phyloP scores from a whole-genome alignment of 225 moss, liverwort and hornwort genomes.

The Bryoerythrophyllum caledonicum region DNA sequence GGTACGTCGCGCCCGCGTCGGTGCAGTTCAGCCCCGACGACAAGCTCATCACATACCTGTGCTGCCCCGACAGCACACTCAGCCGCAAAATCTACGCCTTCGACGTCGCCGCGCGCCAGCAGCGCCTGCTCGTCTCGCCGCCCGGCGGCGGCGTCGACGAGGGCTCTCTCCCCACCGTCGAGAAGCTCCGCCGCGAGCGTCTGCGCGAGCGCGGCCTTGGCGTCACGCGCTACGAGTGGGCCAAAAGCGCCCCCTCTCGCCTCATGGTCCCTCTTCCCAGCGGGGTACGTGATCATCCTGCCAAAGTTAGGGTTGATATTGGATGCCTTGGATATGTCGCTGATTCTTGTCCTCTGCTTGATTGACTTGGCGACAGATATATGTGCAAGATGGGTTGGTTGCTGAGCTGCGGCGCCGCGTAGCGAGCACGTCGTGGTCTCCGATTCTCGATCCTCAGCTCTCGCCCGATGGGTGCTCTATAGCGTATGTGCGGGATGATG shows the following conservation, averaged over 20 bases:
- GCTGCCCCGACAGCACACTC: conserved; percentile 97
- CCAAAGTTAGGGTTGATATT: conserved; percentile 13
- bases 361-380: conserved; percentile 58
- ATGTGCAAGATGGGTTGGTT: conserved; percentile 92
- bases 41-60: conserved; percentile 88
- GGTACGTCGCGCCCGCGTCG: conserved; percentile 96
- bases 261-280: conserved; percentile 98
- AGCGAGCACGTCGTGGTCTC: conserved; percentile 83
- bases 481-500: conserved; percentile 94
- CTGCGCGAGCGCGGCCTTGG: conserved; percentile 94
- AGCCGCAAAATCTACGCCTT: conserved; percentile 98
- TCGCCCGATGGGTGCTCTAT: conserved; percentile 90
- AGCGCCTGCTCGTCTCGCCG: conserved; percentile 84
- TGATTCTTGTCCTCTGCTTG: not conserved
- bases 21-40: conserved; percentile 98
- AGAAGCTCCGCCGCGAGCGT: conserved; percentile 94
- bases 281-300: conserved; percentile 57
- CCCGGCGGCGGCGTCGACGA: conserved; percentile 98
- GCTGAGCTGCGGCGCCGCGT: conserved; percentile 87
- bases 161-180: conserved; percentile 88
- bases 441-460: conserved; percentile 94
- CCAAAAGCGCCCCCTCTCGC: conserved; percentile 68
- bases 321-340: not conserved
- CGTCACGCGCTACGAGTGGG: conserved; percentile 99
- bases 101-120: conserved; percentile 74